Evolutionary conservation across 345 rosid genomes (phyloP).

Genomic region (Salix caprea): DNA sequence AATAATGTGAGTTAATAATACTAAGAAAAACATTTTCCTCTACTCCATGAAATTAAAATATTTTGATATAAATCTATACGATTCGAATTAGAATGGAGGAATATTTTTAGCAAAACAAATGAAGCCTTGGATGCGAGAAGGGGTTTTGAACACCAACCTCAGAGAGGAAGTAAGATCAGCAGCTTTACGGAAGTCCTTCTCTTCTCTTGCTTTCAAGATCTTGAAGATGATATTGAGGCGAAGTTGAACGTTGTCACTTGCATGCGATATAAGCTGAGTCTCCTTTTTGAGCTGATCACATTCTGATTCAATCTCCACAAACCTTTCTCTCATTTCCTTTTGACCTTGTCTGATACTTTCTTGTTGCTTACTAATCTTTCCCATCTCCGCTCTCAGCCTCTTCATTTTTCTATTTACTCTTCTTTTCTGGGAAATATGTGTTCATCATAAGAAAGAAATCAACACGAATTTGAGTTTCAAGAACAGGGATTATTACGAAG

Average conservation of each 20-base stretch:
- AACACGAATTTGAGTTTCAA: not conserved
- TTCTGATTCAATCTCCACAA: slow-evolving; percentile 1
- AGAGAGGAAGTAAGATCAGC: slow-evolving; percentile 1
- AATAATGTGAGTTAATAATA: no score
- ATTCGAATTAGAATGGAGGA: no score
- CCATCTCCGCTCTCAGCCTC: not conserved
- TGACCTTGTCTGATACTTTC: not conserved
- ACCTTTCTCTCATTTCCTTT: not conserved
- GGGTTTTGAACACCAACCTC: not conserved
- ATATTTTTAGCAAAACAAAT: no score
- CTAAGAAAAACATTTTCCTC: no score
- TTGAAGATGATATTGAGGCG: slow-evolving; percentile 3
- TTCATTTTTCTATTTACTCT: not conserved
- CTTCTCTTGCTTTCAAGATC: slow-evolving; percentile 7
- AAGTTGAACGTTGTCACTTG: not conserved
- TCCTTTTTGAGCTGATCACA: slow-evolving; percentile 4
- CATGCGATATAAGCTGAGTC: not conserved
- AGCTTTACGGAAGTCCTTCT: not conserved
- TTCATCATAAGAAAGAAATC: not conserved
- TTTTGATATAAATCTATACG: no score
- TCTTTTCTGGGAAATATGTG: not conserved
- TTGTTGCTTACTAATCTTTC: not conserved
- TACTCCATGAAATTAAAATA: no score
- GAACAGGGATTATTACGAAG: not conserved
- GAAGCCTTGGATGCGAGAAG: not conserved